A percentile compares a stretch with the other conserved stretches of the same genome.
Conservation (phyloP, 2,329 filamentous ascomycete species). For the Parastagonospora avenae region DNA sequence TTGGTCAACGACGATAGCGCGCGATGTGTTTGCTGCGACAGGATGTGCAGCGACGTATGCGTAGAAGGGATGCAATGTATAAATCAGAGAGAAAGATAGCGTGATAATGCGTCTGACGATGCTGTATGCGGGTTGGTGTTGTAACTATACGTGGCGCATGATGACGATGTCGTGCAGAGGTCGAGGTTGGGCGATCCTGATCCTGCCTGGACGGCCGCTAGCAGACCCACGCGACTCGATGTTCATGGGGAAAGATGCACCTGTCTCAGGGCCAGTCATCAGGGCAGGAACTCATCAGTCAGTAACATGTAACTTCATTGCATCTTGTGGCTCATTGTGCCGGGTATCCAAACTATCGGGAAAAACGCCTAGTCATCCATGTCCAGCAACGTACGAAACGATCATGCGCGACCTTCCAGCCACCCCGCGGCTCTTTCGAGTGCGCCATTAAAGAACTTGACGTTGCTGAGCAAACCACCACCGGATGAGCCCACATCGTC, state of each 20-base stretch:
- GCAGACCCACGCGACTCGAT: not conserved
- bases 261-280: too few relatives aligned
- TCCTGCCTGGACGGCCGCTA: not conserved
- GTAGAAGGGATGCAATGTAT: too few relatives aligned
- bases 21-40: not conserved
- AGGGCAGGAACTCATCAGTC: too few relatives aligned
- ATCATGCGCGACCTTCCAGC: constrained; percentile 40
- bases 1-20: not conserved
- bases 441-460: constrained; percentile 41
- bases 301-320: not conserved
- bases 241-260: not conserved
- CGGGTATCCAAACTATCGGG: constrained; percentile 5
- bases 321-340: constrained; percentile 2
- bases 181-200: not conserved
- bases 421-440: constrained; percentile 42
- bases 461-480: constrained; percentile 38
- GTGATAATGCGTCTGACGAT: not conserved
- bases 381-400: not conserved
- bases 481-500: constrained; percentile 33
- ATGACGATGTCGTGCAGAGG: constrained; percentile 6
- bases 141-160: not conserved
- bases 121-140: not conserved
- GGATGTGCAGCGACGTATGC: too few relatives aligned
- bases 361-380: not conserved
- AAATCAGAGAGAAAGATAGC: too few relatives aligned